Conservation (phyloP, 129 eudicot genomes). For the Erigeron canadensis region DNA sequence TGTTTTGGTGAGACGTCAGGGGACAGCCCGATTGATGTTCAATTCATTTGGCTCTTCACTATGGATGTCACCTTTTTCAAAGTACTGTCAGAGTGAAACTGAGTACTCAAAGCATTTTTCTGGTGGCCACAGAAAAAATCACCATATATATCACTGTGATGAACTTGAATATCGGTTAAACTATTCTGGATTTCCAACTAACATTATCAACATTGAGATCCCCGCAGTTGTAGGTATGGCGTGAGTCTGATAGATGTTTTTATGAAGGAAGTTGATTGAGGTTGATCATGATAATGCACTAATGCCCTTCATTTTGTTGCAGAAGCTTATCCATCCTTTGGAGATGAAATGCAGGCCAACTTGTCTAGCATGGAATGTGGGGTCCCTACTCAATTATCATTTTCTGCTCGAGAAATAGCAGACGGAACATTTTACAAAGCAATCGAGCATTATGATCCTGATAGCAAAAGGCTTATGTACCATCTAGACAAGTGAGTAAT, state of each 20-base stretch:
- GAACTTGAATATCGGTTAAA: conserved; percentile 59
- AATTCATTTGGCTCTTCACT: conserved; percentile 91
- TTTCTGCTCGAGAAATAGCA: conserved; percentile 88
- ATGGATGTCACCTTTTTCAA: conserved; percentile 94
- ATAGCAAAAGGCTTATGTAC: conserved; percentile 76
- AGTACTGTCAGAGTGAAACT: conserved; percentile 72
- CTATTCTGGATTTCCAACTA: conserved; percentile 94
- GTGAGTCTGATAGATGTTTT: not conserved
- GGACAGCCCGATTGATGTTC: conserved; percentile 97
- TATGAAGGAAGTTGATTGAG: conserved; percentile 18
- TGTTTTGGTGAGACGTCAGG: conserved; percentile 64
- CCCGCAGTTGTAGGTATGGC: conserved; percentile 63
- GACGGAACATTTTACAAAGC: conserved; percentile 92
- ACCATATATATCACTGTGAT: conserved; percentile 58
- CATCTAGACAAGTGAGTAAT: conserved; percentile 71
- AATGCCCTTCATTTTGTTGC: conserved; percentile 34
- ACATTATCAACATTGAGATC: conserved; percentile 78
- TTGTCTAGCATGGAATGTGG: conserved; percentile 72
- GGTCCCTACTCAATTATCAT: conserved; percentile 81
- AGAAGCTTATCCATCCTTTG: conserved; percentile 73
- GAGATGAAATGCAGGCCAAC: conserved; percentile 51
- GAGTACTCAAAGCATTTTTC: conserved; percentile 66
- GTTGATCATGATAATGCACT: conserved; percentile 25
- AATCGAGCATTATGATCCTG: conserved; percentile 81
- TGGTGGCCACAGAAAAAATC: conserved; percentile 47